Evolutionary conservation across 805 yeast species (phyloP), one percentile per base, ranked within the genome.

Genomic region (Saccharomycopsis selenospora): DNA sequence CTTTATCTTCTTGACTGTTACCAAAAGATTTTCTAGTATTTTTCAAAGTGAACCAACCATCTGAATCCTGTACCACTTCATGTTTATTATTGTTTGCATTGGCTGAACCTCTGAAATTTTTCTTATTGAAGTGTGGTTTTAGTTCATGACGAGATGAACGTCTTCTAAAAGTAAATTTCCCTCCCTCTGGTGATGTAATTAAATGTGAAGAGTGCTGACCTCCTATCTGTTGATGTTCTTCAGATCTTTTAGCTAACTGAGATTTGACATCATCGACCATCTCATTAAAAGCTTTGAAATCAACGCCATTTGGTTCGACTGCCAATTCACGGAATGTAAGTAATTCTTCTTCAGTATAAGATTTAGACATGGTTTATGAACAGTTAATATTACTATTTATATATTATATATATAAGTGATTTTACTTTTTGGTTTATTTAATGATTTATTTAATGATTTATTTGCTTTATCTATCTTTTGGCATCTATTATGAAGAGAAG

Each of bases 41-140:
- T 57, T 68, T 73, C 54, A 75, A 66, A 20, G 91, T 82, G 50
- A 84, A 84, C 91, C 93, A 85, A 42, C 95, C 95, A 54, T 85
- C 91, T 50, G 80, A 84, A 61, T 85, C 95, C 29, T 82, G 75
- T 51, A 69, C 72, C 17, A 40, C 42, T 48, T 70, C 69, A 49
- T 68, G 73, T 49, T 73, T 69, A 29, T 69, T 70, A n/a, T n/a
- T n/a, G 55, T 66, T 67, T 52, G 71, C 73, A 57, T 69, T 70
- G 66, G 38, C 38, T 33, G 38, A 7, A 33, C 38, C 38, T 30
- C 47, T 43, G 46, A 48, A 49, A 29, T 43, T 47, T 28, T 75
- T 75, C 61, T 76, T 80, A 61, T 81, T 75, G 59, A 81, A 72
- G 57, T 71, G 72, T 47, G 84, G 84, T 63, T 70, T 70, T 17